Base-by-base conservation (phyloP, 2,329 filamentous ascomycete genomes). In the Colletotrichum filicis region DNA sequence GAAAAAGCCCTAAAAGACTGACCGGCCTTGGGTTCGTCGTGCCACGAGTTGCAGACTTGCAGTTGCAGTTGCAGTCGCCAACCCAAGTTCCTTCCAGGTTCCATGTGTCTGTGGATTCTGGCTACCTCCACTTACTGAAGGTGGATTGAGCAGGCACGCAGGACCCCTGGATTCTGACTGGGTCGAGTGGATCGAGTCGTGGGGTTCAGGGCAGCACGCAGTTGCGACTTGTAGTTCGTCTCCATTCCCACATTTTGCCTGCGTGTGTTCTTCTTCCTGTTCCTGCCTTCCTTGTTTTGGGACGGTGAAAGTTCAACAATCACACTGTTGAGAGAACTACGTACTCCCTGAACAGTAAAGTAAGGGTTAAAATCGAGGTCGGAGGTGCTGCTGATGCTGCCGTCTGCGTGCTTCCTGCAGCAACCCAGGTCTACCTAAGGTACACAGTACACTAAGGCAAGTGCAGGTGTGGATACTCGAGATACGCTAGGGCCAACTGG, bases 301-400 rank as follows among this genome's bases (percentile, higher is more conserved):
- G 37, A 42, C 37, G 37, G 37, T 42, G 14, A 42, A 19, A 42
- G 14, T 19, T 19, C 37, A 42, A 53, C 28, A 53, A 30, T 28
- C 35, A 30, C 65, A 68, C 59, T 68, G 69, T 72, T n/a, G 14
- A 16, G 16, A 19, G 16, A 14, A 19, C 37, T 12, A 35, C 32
- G 32, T 35, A 35, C 32, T 35, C 32, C 11, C 11, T 12, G 12
- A 2, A 35, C 32, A 12, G 32, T 12, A 5, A 32, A 12, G 32
- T 6, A 42, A 42, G 70, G 70, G 42, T 53, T 55, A 53, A 68
- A 42, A 53, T 72, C 53, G 69, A 59, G 64, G 57, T 64, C 42
- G 42, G 19, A n/a, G 42, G 42, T 49, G 32, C 32, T 35, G 32
- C 32, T 35, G 32, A 19, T 49, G 19, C 42, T 49, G 19, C 42